Base-by-base conservation (phyloP, 1,139 yeast genomes). In the Saccharomyces uvarum region DNA sequence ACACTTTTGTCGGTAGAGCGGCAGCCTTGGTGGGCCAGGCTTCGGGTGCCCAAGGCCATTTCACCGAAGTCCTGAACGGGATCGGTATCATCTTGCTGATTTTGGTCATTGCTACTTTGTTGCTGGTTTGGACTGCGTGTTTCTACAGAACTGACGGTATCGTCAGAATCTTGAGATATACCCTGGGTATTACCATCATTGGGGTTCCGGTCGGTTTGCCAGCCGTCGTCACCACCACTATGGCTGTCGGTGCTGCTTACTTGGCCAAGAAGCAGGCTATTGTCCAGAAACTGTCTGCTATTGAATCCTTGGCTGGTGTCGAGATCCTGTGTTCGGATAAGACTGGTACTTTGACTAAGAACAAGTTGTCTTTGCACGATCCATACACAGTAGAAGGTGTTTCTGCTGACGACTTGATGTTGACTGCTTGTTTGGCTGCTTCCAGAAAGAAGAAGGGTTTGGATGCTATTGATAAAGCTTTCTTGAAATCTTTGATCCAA, bases 161-260 rank as follows among this genome's bases (percentile, higher is more conserved):
- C 73, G 97, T 90, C 69, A 80, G 85, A 69, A 88, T 91, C 77
- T 83, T 93, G 77, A 86, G 97, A 81, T 90, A 85, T 84, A 84
- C 95, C 70, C 82, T 93, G 74, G 97, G 96, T 69, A 88, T 91
- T 75, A 91, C 97, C 78, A 90, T 91, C 78, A 88, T 93, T 71
- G 99, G 99, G 88, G 99, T 93, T 68, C 99, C 99, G 77, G 99
- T 91, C 70, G 98, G 98, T 87, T 84, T 91, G 74, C 98, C 98
- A 76, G 98, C 97, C 75, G 98, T 91, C 73, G 97, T 91, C 69
- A 91, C 98, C 81, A 91, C 97, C 71, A 91, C 98, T 75, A 89
- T 91, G 95, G 98, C 98, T 77, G 98, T 91, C 76, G 97, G 97
- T 84, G 98, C 98, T 75, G 97, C 97, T 73, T 90, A 90, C 88